Evolutionary conservation across 257 asterid genomes (phyloP), one percentile per base, ranked within the genome.

Genomic region (Voacanga thouarsii): DNA sequence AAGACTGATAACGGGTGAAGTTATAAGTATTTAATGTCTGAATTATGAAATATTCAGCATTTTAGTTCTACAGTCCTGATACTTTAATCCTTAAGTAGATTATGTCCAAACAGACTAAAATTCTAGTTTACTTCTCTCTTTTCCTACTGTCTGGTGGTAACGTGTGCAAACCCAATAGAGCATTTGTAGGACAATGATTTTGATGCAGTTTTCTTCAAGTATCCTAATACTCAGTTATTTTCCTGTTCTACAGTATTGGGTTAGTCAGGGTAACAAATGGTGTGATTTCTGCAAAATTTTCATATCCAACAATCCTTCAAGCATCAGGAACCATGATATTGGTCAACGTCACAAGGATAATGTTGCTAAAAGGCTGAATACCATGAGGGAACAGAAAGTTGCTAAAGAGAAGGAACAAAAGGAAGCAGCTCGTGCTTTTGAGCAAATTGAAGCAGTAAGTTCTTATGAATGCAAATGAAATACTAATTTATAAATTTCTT

Each of bases 181-280:
- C 30, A 12, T 53, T 15, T 71, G 43, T 71, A 47, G 61, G 61
- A 24, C 2, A 49, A n/a, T 16, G 61, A 47, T 2, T n/a, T 43
- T 45, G 15, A 18, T 26, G 14, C 43, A 51, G 39, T 73, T 73
- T 30, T 28, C 0, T 21, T 26, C 15, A 21, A 28, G 30, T 50
- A 7, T 33, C 9, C 65, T 73, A 73, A 73, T 43, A 37, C 1
- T n/a, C 3, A 19, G 12, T 51, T 56, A 19, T 63, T 77, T 78
- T 81, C 37, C 50, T 68, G 56, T 70, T 79, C 63, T 84, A 23
- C 89, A 96, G 98, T 96, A 74, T 85, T 96, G 99, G 98, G 99
- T 96, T 67, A 93, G 99, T 84, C 99, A 96, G 87, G 99, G 99
- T 44, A 96, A 93, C 92, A 96, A 96, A 80, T 96, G 99, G 99